Conservation (phyloP, 495 filamentous ascomycete species). For the Rostrohypoxylon terebratum region DNA sequence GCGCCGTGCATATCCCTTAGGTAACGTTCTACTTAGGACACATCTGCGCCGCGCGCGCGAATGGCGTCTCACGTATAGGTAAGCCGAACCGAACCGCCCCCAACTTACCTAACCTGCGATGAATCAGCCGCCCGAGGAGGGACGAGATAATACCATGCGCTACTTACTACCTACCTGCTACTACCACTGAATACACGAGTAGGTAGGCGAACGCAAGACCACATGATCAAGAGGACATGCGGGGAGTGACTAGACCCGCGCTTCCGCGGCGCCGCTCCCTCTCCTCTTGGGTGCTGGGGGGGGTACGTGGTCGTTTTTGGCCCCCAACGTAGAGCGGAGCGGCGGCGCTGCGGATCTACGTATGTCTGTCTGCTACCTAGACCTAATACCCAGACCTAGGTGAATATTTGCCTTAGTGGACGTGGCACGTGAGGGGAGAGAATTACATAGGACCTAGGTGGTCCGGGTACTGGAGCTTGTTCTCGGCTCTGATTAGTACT, state of each 20-base stretch:
- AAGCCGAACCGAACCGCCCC: no score
- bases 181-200: background rate
- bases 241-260: conserved; percentile 25
- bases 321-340: conserved; percentile 27
- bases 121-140: background rate
- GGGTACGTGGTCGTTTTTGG: conserved; percentile 6
- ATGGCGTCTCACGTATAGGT: no score
- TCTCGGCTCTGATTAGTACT: conserved; percentile 3
- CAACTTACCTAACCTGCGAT: background rate
- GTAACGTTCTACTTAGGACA: no score
- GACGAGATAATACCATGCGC: no score
- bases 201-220: conserved; percentile 1
- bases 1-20: background rate
- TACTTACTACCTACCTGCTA: background rate
- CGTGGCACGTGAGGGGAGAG: conserved; percentile 24
- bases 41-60: no score
- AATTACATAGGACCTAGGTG: background rate
- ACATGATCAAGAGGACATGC: conserved; percentile 40
- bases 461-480: conserved; percentile 26
- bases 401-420: background rate
- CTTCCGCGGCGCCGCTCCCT: conserved; percentile 11
- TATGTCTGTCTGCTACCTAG: background rate
- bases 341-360: background rate
- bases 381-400: background rate
- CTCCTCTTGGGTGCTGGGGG: background rate